Conservation (phyloP, 805 yeast species). For the Saturnispora diversa region DNA sequence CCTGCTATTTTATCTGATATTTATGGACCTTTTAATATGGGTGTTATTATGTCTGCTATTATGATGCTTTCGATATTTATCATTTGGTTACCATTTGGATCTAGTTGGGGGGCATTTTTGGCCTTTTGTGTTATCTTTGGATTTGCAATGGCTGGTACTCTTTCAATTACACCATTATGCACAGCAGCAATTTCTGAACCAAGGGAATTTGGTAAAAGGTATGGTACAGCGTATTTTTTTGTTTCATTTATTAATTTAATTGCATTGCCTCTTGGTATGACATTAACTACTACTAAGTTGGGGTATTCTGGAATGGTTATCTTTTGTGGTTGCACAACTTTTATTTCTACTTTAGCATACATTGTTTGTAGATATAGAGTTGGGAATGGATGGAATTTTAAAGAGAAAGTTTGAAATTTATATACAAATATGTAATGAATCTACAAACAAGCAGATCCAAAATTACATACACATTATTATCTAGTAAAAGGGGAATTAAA, state of each 20-base stretch:
- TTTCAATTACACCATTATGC: slow-evolving; percentile 61
- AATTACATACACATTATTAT: too few relatives aligned
- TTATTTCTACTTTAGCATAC: slow-evolving; percentile 19
- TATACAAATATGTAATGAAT: too few relatives aligned
- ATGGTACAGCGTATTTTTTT: slow-evolving; percentile 57
- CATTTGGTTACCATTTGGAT: slow-evolving; percentile 62
- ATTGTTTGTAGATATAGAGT: slow-evolving; percentile 18
- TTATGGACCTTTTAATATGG: slow-evolving; percentile 39
- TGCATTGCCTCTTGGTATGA: slow-evolving; percentile 38
- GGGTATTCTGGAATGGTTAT: slow-evolving; percentile 28
- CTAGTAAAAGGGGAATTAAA: too few relatives aligned
- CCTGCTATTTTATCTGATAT: slow-evolving; percentile 39
- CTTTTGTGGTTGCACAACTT: slow-evolving; percentile 26
- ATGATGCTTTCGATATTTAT: slow-evolving; percentile 39
- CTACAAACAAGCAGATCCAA: too few relatives aligned
- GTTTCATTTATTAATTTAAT: slow-evolving; percentile 38
- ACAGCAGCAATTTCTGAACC: slow-evolving; percentile 55
- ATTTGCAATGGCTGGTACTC: slow-evolving; percentile 50
- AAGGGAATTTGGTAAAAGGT: slow-evolving; percentile 60
- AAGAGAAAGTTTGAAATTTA: background rate
- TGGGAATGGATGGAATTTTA: slow-evolving; percentile 15
- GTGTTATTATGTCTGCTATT: slow-evolving; percentile 32
- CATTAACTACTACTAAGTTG: slow-evolving; percentile 25
- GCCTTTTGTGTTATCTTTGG: slow-evolving; percentile 51
- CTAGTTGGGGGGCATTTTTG: slow-evolving; percentile 34